A percentile compares a stretch with the other conserved stretches of the same genome.
Conservation (phyloP, 2,329 filamentous ascomycete species). For the Colletotrichum higginsianum region DNA sequence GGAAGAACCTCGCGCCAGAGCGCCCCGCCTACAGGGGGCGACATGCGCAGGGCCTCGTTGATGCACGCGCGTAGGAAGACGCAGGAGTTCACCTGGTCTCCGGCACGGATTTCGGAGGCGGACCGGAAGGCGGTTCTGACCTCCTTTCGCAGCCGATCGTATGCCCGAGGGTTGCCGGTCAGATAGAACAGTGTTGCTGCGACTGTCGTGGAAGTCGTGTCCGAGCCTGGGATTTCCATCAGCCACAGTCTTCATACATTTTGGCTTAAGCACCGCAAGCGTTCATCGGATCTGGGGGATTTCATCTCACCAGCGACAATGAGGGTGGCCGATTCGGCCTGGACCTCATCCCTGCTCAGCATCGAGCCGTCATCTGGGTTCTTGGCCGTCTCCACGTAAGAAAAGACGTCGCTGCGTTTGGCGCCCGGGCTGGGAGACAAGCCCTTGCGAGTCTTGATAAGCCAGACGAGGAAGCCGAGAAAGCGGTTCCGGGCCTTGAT, state of each 20-base stretch:
- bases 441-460: constrained; percentile 40
- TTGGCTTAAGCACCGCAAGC: too few species aligned
- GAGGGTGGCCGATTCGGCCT: constrained; percentile 58
- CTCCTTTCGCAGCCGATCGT: constrained; percentile 50
- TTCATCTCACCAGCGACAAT: constrained; percentile 43
- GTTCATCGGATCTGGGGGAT: too few species aligned
- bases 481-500: constrained; percentile 25
- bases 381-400: constrained; percentile 62
- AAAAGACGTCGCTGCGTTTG: constrained; percentile 61
- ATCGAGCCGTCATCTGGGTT: constrained; percentile 60
- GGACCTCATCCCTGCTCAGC: constrained; percentile 55
- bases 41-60: constrained; percentile 47
- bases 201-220: constrained; percentile 57
- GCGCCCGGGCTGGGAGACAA: constrained; percentile 44
- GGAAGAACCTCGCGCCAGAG: constrained; percentile 41
- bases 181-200: constrained; percentile 58
- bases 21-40: constrained; percentile 32
- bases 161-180: constrained; percentile 48
- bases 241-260: neutral
- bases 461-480: constrained; percentile 27
- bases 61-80: constrained; percentile 60
- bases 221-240: constrained; percentile 47
- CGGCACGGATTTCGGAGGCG: constrained; percentile 52
- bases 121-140: constrained; percentile 46
- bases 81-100: constrained; percentile 51